Conservation (phyloP, 2,329 filamentous ascomycete species). For the Intubia oerlemansii region DNA sequence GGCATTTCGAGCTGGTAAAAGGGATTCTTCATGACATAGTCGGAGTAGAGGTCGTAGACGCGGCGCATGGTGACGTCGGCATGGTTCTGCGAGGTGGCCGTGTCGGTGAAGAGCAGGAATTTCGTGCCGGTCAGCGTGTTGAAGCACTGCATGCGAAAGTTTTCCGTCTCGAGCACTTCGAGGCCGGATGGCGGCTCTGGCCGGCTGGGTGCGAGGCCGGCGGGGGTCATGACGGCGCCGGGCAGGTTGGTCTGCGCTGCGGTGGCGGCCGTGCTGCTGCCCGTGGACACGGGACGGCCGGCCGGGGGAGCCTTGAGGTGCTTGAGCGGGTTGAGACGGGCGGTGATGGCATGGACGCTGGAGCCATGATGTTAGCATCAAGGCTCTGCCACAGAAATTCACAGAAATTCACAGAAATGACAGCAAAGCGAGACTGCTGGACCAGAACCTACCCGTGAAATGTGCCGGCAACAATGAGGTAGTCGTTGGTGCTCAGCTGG, state of each 20-base stretch:
- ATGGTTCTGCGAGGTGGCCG: slow-evolving; percentile 64
- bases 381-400: no score
- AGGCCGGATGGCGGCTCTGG: slow-evolving; percentile 53
- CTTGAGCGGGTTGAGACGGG: slow-evolving; percentile 37
- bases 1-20: slow-evolving; percentile 99
- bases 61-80: slow-evolving; percentile 64
- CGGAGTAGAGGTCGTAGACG: slow-evolving; percentile 86
- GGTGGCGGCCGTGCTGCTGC: background rate
- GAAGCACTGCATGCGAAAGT: slow-evolving; percentile 92
- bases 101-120: slow-evolving; percentile 87
- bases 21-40: slow-evolving; percentile 99
- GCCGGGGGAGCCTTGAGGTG: slow-evolving; percentile 8
- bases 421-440: background rate
- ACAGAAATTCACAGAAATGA: no score
- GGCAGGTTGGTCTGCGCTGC: slow-evolving; percentile 1
- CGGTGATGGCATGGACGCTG: slow-evolving; percentile 48
- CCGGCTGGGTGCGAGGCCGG: slow-evolving; percentile 18
- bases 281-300: no score
- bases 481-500: slow-evolving; percentile 86
- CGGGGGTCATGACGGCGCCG: slow-evolving; percentile 7
- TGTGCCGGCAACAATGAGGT: slow-evolving; percentile 86
- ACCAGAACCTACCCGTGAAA: slow-evolving; percentile 64
- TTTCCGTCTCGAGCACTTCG: slow-evolving; percentile 81
- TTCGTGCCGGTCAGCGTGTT: slow-evolving; percentile 87
- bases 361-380: slow-evolving; percentile 2